Evolutionary conservation across 495 filamentous ascomycete species (phyloP).

Genomic region (Penicillium daleae): DNA sequence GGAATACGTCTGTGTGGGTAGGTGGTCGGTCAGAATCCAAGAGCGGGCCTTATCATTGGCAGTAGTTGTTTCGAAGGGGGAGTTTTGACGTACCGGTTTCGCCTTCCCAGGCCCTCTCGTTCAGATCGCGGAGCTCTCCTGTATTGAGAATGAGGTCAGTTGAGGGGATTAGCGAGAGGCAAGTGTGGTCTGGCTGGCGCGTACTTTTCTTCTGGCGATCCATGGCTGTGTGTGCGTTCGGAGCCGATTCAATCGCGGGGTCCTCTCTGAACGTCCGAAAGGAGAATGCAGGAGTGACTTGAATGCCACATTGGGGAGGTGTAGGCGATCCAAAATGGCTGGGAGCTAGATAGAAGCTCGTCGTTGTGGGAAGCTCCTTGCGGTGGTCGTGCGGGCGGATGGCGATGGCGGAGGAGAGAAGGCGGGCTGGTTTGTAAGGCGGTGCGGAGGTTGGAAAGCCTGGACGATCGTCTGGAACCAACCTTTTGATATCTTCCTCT

Average conservation of each 20-base stretch:
- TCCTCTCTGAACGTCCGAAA: slow-evolving; percentile 47
- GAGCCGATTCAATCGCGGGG: slow-evolving; percentile 32
- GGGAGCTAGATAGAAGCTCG: neutral
- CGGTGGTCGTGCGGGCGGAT: neutral
- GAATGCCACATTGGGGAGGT: slow-evolving; percentile 48
- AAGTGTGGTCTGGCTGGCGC: slow-evolving; percentile 19
- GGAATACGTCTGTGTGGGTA: slow-evolving; percentile 69
- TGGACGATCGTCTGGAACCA: slow-evolving; percentile 1
- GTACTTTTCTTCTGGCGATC: slow-evolving; percentile 84
- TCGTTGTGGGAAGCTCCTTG: neutral
- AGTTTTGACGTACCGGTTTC: slow-evolving; percentile 66
- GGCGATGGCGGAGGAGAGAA: slow-evolving; percentile 10
- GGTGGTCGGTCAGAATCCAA: slow-evolving; percentile 11
- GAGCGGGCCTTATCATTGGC: neutral
- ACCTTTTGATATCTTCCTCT: too few species aligned
- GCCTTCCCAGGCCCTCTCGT: slow-evolving; percentile 84
- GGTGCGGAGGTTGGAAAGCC: slow-evolving; percentile 34
- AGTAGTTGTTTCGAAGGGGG: slow-evolving; percentile 3
- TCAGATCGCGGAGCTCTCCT: slow-evolving; percentile 91
- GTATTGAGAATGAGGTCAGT: slow-evolving; percentile 24
- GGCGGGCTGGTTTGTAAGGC: slow-evolving; percentile 29
- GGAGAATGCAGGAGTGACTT: slow-evolving; percentile 45
- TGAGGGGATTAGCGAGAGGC: neutral
- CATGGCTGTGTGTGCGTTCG: slow-evolving; percentile 54
- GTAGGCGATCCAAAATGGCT: neutral